Conservation (phyloP, 495 filamentous ascomycete species). For the Penicillium atrosanguineum region DNA sequence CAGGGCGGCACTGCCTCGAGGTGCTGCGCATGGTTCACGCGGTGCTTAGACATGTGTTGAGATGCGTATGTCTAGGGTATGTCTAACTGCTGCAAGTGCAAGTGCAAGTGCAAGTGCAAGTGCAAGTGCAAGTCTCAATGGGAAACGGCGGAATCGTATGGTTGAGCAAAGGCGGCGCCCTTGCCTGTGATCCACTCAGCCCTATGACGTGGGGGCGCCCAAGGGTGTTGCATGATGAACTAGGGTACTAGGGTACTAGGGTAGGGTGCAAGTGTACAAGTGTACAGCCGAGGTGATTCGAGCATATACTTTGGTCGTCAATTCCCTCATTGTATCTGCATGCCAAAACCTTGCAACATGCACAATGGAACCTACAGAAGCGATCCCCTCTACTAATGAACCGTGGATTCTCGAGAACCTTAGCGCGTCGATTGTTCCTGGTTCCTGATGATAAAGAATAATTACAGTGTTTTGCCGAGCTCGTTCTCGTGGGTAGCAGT, state of each 20-base stretch:
- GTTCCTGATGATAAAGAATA: not conserved
- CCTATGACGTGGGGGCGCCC: conserved; percentile 23
- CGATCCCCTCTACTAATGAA: not conserved
- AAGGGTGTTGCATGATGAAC: not conserved
- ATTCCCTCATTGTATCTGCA: not conserved
- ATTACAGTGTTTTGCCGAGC: not conserved
- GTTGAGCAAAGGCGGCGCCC: conserved; percentile 3
- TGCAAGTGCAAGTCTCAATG: not conserved
- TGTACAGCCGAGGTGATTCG: not conserved
- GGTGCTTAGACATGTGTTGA: not conserved
- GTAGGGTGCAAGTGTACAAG: not conserved
- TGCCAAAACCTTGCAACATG: not conserved
- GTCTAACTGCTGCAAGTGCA: not conserved
- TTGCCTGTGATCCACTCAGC: conserved; percentile 15
- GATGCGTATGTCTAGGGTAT: not conserved
- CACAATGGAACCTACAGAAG: not conserved
- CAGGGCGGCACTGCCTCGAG: not conserved
- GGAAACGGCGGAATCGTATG: not conserved
- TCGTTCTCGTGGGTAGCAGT: not conserved
- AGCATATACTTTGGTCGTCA: not conserved
- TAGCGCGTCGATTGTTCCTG: not conserved
- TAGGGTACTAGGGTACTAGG: no score
- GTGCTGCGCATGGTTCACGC: not conserved
- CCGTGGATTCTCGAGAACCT: not conserved
- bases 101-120: no score